Conservation (phyloP, 768 basidiomycete genomes). For the Coprinellus aureogranulatus region DNA sequence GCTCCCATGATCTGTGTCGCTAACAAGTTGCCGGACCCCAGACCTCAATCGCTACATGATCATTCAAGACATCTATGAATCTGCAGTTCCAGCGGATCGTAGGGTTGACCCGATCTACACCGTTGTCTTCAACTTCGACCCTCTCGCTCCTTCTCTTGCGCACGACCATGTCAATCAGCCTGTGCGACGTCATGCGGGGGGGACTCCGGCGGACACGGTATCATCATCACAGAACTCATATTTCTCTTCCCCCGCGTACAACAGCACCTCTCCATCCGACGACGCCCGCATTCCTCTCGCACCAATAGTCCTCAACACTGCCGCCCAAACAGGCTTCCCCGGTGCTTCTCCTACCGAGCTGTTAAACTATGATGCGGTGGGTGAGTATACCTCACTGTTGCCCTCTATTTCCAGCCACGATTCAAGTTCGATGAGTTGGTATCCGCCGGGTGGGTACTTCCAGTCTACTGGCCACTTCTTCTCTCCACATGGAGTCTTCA, state of each 20-base stretch:
- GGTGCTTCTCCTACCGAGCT: background rate
- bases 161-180: background rate
- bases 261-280: background rate
- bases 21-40: background rate
- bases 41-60: slow-evolving; percentile 7
- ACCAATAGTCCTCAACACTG: background rate
- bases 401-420: background rate
- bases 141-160: background rate
- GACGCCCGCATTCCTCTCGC: slow-evolving; percentile 1
- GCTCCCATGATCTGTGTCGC: background rate
- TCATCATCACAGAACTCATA: background rate
- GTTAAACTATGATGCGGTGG: background rate
- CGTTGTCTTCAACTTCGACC: slow-evolving; percentile 9
- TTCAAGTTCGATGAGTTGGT: background rate
- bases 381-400: background rate
- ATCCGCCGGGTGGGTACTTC: background rate
- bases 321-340: background rate
- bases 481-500: background rate
- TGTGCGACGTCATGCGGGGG: background rate
- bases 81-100: background rate
- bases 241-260: background rate
- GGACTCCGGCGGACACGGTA: background rate
- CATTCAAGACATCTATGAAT: slow-evolving; percentile 11
- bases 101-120: slow-evolving; percentile 7
- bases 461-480: background rate